Percentiles rank a stretch among this genome's conserved stretches.
These are phyloP conservation scores for Neohortaea acidophila DNA, from an alignment of 495 filamentous ascomycete genomes.

Conservation along the genomic window DNA sequence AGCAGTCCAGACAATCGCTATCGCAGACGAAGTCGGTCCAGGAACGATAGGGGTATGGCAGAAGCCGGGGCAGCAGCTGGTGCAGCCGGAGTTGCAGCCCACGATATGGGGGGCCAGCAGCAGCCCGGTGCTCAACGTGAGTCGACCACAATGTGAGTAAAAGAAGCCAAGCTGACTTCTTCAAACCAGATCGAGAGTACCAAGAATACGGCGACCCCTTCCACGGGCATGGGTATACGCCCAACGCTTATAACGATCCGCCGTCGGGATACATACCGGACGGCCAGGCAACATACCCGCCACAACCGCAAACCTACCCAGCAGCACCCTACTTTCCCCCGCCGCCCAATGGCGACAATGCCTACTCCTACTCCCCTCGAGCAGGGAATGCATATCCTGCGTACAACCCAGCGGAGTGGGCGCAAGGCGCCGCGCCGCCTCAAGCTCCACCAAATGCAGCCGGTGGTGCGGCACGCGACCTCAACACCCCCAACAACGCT, in stretches of 20 bases:
- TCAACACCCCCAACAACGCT: no score
- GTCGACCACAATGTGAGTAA: no score
- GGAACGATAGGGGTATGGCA: conserved; percentile 32
- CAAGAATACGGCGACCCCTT: conserved; percentile 4
- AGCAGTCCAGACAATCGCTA: conserved; percentile 29
- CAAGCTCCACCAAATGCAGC: no score
- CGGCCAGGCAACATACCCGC: conserved; percentile 27
- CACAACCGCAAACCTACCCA: conserved; percentile 23
- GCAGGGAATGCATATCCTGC: conserved; percentile 18
- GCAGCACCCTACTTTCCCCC: conserved; percentile 30
- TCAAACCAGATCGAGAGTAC: no score
- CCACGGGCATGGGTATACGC: conserved; percentile 5
- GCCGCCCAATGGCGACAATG: conserved; percentile 20
- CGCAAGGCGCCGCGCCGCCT: background rate
- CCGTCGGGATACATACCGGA: conserved; percentile 26
- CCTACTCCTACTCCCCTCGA: conserved; percentile 3
- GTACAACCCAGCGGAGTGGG: conserved; percentile 33
- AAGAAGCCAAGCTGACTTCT: no score
- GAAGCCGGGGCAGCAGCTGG: conserved; percentile 54
- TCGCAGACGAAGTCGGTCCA: conserved; percentile 40
- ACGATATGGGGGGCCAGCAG: conserved; percentile 43
- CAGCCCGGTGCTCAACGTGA: no score
- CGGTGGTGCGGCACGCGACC: no score
- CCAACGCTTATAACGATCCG: conserved; percentile 22
- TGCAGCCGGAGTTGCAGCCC: conserved; percentile 64